A percentile compares a stretch with the other conserved stretches of the same genome.
These are phyloP conservation scores for Senna siamea DNA, from an alignment of 306 rosid genomes.

Conservation along the genomic window DNA sequence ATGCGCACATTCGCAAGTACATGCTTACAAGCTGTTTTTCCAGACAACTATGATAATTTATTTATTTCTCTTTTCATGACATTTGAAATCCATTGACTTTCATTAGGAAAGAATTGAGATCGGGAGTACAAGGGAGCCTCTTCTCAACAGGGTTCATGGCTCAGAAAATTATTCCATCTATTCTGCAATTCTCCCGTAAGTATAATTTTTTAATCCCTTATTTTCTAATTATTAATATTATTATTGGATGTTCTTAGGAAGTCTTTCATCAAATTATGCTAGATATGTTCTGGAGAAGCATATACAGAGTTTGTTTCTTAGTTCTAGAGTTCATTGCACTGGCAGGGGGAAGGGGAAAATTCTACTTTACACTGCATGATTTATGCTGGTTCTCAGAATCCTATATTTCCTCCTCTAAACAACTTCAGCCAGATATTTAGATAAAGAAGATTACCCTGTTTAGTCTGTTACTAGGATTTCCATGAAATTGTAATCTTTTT, in stretches of 20 bases:
- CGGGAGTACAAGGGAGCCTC: conserved; percentile 60
- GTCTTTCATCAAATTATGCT: conserved; percentile 7
- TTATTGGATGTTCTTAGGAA: neutral
- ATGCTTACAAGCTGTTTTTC: conserved; percentile 29
- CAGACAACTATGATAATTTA: neutral
- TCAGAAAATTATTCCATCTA: conserved; percentile 61
- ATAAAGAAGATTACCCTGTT: too few relatives aligned
- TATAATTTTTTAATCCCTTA: conserved; percentile 26
- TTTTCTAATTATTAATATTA: conserved; percentile 4
- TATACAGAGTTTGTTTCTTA: conserved; percentile 1
- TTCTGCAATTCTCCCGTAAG: conserved; percentile 89
- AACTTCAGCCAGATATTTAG: too few relatives aligned
- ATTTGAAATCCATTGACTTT: conserved; percentile 38
- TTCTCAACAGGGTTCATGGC: conserved; percentile 48
- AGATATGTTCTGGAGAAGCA: neutral
- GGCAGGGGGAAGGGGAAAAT: conserved; percentile 19
- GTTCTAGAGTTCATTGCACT: neutral
- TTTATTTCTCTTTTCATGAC: conserved; percentile 18
- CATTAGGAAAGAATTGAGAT: conserved; percentile 60
- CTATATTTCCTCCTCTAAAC: too few relatives aligned
- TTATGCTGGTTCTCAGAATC: too few relatives aligned
- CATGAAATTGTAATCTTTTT: neutral
- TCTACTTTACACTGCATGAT: neutral
- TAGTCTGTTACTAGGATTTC: too few relatives aligned
- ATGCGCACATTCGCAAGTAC: too few relatives aligned